Percentiles rank a stretch among this genome's conserved stretches.
phyloP scores from a whole-genome alignment of 129 eudicot genomes.

The Centaurea solstitialis region DNA sequence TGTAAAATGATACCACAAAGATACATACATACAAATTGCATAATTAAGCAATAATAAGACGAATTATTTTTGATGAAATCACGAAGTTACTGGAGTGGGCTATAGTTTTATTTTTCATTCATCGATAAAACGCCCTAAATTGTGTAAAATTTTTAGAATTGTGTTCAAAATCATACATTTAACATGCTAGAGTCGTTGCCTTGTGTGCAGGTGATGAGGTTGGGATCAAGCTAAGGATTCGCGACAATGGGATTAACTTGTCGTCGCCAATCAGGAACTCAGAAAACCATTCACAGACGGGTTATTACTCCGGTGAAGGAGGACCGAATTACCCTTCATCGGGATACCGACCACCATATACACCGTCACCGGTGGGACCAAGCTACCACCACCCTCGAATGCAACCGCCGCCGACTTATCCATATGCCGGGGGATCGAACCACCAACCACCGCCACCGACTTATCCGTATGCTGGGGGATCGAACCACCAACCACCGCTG shows the following conservation, averaged over 20 bases:
- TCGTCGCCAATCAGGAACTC: constrained; percentile 30
- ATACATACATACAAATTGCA: no score
- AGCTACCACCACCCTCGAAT: constrained; percentile 38
- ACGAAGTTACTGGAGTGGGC: no score
- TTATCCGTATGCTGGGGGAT: constrained; percentile 17
- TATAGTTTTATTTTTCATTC: no score
- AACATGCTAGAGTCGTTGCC: no score
- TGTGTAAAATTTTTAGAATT: no score
- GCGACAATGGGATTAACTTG: no score
- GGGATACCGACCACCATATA: not conserved
- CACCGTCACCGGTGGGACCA: not conserved
- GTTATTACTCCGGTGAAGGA: not conserved
- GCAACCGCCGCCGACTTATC: constrained; percentile 20
- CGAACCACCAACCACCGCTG: constrained; percentile 35
- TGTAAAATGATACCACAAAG: no score
- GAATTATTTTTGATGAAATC: no score
- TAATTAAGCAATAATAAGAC: no score
- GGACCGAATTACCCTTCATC: constrained; percentile 20
- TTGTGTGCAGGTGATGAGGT: constrained; percentile 53
- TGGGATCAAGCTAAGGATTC: constrained; percentile 60
- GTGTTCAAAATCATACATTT: no score
- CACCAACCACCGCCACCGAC: constrained; percentile 13
- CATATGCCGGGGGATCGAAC: constrained; percentile 14
- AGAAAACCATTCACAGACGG: constrained; percentile 41
- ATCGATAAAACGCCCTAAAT: no score